Percentiles rank a stretch among this genome's conserved stretches.
These are phyloP conservation scores for Stachybotrys chartarum DNA, from an alignment of 2,329 filamentous ascomycete species.

Conservation along the genomic window DNA sequence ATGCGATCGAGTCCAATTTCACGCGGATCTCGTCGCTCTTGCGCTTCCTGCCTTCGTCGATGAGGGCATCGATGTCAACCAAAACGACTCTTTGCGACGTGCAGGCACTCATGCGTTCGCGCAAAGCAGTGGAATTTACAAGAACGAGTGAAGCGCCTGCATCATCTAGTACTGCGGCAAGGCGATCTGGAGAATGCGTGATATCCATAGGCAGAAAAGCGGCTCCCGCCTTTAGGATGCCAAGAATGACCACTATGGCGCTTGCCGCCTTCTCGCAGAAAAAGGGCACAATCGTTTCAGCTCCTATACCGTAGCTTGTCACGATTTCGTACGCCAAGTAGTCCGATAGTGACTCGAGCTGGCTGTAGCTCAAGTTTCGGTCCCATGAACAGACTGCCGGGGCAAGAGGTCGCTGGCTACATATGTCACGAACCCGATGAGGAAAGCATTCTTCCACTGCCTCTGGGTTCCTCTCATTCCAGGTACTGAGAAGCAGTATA, in stretches of 20 bases:
- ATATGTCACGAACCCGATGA: neutral
- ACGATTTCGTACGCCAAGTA: neutral
- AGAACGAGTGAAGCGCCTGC: neutral
- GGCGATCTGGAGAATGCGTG: neutral
- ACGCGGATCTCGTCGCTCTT: too few relatives aligned
- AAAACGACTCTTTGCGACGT: too few relatives aligned
- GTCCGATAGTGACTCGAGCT: constrained; percentile 3
- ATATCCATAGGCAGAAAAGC: constrained; percentile 7
- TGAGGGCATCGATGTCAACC: too few relatives aligned
- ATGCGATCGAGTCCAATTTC: too few relatives aligned
- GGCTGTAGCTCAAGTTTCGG: neutral
- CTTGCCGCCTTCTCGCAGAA: constrained; percentile 7
- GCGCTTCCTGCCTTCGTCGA: too few relatives aligned
- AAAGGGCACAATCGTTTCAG: constrained; percentile 8
- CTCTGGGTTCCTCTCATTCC: too few relatives aligned
- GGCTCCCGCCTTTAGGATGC: constrained; percentile 7
- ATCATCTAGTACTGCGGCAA: neutral
- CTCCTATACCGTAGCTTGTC: constrained; percentile 6
- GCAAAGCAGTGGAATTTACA: too few relatives aligned
- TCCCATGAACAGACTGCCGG: neutral
- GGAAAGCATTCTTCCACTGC: too few relatives aligned
- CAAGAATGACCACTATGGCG: constrained; percentile 6
- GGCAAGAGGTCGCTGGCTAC: neutral
- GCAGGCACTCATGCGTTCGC: too few relatives aligned
- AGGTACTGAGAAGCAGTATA: too few relatives aligned